Evolutionary conservation across 352 stramenopile genomes (phyloP), one percentile per base, ranked within the genome.

Genomic region (Sclerospora graminicola): DNA sequence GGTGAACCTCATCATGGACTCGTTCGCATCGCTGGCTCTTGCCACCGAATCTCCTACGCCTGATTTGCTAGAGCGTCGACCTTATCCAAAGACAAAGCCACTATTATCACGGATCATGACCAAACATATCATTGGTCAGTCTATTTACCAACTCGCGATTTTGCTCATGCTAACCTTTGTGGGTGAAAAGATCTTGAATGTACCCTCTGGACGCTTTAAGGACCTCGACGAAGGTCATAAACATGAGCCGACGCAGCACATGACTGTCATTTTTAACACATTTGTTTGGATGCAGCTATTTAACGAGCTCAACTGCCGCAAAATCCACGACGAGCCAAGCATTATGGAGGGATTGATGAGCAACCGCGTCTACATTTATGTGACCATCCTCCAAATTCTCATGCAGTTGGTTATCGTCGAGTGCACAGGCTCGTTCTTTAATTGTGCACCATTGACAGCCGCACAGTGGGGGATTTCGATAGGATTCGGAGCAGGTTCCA

Each of bases 1-100:
- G 93, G 86, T 98, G 13, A 98, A 98, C 57, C 57, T 98, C 23
- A 97, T 98, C 58, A 98, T 98, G 91, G 93, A 98, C 62, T 96
- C 86, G 11, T 95, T 97, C 50, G 92, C 90, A 5, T 93, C 93
- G 24, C 62, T 98, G 8, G 91, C 93, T n/a, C 71, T 98, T 26
- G 90, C 87, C 19, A 97, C 94, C 4, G 94, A 98, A 69, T 70
- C 87, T 33, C 94, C 94, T 1, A 90, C 69, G 0, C 41, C 68
- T 20, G 54, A 41, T 16, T 66, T 98, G 11, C 67, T 98, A 8
- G 63, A 94, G 15, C 76, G 90, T 33, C 77, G 78, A 37, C 93
- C 94, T 8, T 97, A 97, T 69, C 71, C 72, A 19, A 78, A 89
- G 40, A 85, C 89, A 23, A 62, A 89, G 35, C 80, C 81, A 20